Conservation (phyloP, 345 rosid genomes). For the Euclidium syriacum region DNA sequence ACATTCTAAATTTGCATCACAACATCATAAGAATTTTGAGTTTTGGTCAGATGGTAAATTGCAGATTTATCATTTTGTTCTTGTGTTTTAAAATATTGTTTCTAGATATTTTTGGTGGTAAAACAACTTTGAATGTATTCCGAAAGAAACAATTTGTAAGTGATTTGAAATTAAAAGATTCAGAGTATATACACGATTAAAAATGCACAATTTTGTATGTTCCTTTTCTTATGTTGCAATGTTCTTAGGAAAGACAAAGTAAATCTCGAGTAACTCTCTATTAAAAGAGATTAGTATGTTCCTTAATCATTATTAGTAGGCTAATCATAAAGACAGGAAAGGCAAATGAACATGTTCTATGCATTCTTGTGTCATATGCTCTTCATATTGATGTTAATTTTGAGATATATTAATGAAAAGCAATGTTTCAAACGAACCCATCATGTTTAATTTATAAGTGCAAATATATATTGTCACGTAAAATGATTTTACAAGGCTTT, state of each 20-base stretch:
- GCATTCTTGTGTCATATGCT: background rate
- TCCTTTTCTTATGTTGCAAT: too few species aligned
- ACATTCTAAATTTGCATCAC: background rate
- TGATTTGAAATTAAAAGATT: background rate
- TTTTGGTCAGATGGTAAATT: background rate
- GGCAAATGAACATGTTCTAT: background rate
- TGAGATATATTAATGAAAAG: background rate
- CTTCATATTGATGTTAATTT: background rate
- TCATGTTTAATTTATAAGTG: too few species aligned
- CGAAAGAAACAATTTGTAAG: background rate
- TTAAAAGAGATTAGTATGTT: slow-evolving; percentile 5
- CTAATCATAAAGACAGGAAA: background rate
- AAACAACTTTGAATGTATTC: background rate
- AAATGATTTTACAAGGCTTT: too few species aligned
- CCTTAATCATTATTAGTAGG: background rate
- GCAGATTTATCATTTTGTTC: background rate
- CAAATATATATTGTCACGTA: too few species aligned
- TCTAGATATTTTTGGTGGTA: background rate
- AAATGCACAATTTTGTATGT: too few species aligned
- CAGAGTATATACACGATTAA: background rate
- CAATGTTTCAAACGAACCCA: background rate
- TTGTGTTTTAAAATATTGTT: background rate
- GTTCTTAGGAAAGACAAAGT: too few species aligned
- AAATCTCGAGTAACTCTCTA: background rate
- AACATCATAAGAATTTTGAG: background rate